phyloP scores from a whole-genome alignment of 371 early-diverging fungal species.

The Mucor piriformis region DNA sequence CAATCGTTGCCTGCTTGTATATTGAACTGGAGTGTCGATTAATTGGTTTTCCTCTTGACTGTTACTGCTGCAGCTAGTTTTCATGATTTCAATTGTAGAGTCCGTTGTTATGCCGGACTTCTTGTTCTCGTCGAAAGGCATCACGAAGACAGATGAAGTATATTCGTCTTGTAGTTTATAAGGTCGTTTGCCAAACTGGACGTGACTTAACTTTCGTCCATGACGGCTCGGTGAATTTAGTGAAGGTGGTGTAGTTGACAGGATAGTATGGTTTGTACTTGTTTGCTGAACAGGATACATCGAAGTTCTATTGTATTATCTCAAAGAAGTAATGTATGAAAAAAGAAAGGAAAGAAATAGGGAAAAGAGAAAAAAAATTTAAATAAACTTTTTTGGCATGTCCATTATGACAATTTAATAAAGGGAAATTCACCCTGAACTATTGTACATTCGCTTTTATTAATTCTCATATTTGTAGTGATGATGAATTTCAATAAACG shows the following conservation, averaged over 20 bases:
- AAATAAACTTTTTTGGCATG: background rate
- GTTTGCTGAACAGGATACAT: slow-evolving; percentile 24
- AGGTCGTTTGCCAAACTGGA: slow-evolving; percentile 19
- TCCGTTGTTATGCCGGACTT: background rate
- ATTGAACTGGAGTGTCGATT: background rate
- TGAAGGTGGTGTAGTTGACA: slow-evolving; percentile 46
- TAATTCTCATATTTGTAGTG: background rate
- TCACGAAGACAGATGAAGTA: slow-evolving; percentile 5
- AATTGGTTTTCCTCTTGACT: background rate
- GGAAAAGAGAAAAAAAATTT: background rate
- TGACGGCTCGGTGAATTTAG: slow-evolving; percentile 56
- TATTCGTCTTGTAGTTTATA: slow-evolving; percentile 7
- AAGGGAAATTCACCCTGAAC: background rate
- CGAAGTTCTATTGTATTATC: background rate
- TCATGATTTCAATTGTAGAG: background rate
- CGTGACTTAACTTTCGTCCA: slow-evolving; percentile 21
- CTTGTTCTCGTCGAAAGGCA: background rate
- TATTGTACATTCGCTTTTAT: background rate
- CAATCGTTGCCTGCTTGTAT: background rate
- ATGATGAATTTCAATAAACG: background rate
- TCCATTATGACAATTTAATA: background rate
- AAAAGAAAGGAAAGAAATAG: background rate
- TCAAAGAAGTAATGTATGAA: background rate
- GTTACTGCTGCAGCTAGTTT: background rate
- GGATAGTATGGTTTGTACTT: slow-evolving; percentile 58